These are phyloP conservation scores for Digitaria exilis DNA, from an alignment of 202 grass and related monocot species.

Conservation along the genomic window DNA sequence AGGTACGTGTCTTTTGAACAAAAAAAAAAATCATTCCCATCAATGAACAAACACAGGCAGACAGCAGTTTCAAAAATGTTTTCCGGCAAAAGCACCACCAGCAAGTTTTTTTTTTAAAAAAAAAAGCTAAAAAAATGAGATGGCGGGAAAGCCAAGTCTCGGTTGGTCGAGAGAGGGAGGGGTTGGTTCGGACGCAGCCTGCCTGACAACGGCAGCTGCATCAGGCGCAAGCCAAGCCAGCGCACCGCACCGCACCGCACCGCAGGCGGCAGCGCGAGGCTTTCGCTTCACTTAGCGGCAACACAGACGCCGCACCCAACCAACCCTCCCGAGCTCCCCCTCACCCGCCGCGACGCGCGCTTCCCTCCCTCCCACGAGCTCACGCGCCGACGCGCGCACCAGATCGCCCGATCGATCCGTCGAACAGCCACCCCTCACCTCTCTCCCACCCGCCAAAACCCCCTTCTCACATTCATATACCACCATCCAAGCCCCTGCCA, in stretches of 20 bases:
- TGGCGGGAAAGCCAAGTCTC: constrained; percentile 58
- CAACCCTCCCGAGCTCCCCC: constrained; percentile 33
- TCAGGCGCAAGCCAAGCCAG: constrained; percentile 33
- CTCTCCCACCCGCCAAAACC: constrained; percentile 49
- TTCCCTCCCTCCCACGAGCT: too few relatives aligned
- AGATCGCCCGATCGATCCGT: background rate
- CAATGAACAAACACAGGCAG: background rate
- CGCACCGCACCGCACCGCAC: too few relatives aligned
- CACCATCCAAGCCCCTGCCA: constrained; percentile 44
- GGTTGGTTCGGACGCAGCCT: constrained; percentile 37
- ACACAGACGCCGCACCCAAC: constrained; percentile 95
- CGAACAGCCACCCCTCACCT: constrained; percentile 52
- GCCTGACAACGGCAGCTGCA: constrained; percentile 32
- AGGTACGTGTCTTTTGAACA: background rate
- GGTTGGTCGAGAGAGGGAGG: constrained; percentile 44
- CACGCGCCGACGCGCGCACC: background rate
- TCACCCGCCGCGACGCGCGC: constrained; percentile 53
- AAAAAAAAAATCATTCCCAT: background rate
- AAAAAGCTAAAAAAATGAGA: constrained; percentile 1
- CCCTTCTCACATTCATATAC: constrained; percentile 49
- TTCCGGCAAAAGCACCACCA: background rate
- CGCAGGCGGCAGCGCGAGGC: constrained; percentile 24
- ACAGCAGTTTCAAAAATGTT: background rate
- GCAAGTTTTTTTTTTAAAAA: constrained; percentile 1
- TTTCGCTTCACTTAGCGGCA: constrained; percentile 94